Conservation (phyloP, 2,329 filamentous ascomycete species). For the Aspergillus tanneri region DNA sequence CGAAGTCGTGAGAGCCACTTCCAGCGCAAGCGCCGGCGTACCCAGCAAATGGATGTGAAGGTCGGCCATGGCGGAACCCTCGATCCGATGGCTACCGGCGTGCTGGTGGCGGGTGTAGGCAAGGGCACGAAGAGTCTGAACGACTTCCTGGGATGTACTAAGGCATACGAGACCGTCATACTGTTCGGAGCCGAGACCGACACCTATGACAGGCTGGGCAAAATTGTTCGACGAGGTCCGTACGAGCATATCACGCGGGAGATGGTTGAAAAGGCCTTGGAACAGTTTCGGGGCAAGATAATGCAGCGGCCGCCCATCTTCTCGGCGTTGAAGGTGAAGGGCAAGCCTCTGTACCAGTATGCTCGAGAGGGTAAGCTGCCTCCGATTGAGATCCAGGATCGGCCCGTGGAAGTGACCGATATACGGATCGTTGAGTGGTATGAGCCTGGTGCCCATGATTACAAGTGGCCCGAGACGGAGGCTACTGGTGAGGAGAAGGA, state of each 20-base stretch:
- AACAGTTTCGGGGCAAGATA: slow-evolving; percentile 74
- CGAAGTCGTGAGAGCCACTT: slow-evolving; percentile 58
- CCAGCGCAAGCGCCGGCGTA: slow-evolving; percentile 61
- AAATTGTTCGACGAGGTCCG: slow-evolving; percentile 70
- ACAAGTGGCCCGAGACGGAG: slow-evolving; percentile 76
- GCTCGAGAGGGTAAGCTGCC: slow-evolving; percentile 84
- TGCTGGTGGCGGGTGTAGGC: slow-evolving; percentile 85
- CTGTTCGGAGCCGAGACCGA: slow-evolving; percentile 92
- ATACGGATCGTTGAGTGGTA: slow-evolving; percentile 80
- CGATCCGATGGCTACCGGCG: slow-evolving; percentile 89
- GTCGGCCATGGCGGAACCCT: slow-evolving; percentile 95
- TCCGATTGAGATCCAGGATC: slow-evolving; percentile 76
- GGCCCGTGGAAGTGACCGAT: slow-evolving; percentile 74
- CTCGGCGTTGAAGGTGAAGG: slow-evolving; percentile 87
- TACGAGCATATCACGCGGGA: slow-evolving; percentile 81
- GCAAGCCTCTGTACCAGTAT: slow-evolving; percentile 94
- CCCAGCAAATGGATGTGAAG: slow-evolving; percentile 71
- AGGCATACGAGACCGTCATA: slow-evolving; percentile 86
- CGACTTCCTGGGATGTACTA: slow-evolving; percentile 81
- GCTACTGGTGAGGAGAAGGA: slow-evolving; percentile 72
- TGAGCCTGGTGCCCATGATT: slow-evolving; percentile 76
- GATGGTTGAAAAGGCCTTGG: slow-evolving; percentile 73
- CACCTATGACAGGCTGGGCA: slow-evolving; percentile 83
- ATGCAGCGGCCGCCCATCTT: slow-evolving; percentile 91
- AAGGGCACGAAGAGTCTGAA: slow-evolving; percentile 80